Evolutionary conservation across 495 filamentous ascomycete genomes (phyloP), one percentile per base, ranked within the genome.

Genomic region (Apiosordaria backusii): DNA sequence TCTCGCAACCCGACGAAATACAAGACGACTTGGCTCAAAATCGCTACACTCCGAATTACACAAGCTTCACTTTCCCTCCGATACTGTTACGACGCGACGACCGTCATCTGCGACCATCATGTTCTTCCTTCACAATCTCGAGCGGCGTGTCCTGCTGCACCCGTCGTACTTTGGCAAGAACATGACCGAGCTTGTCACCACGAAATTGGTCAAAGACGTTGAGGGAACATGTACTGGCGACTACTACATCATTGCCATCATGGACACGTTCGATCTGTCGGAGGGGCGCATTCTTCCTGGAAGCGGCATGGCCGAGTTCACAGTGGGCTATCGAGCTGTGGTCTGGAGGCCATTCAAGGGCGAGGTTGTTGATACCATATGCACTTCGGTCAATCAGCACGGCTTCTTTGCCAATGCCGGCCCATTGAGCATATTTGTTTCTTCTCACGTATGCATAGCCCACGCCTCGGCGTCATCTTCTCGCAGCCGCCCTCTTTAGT

Each of bases 121-220:
- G 95, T 99, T 97, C 77, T 99, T 99, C 82, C 90, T 99, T 72
- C 90, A 96, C 78, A 91, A 96, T 68, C 89, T 98, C 75, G 92
- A 96, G 80, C 92, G 93, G 72, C 85, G 88, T 69, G 94, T 99
- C 68, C 90, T 91, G 61, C 85, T 99, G 70, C 96, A 99, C 76
- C 95, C 95, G 35, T 97, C 95, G 25, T 98, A 93, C 80, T 98
- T 99, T 75, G 92, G 92, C 65, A 87, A 90, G 50, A 90, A 93
- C 71, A 93, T 97, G 84, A 88, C 91, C 62, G 90, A 96, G 62
- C 88, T 96, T 72, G 88, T 99, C 7, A 92, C 89, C 52, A 87
- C 88, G 61, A 90, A 92, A 68, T 87, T 99, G 19, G 85, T 96
- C 65, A 88, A 90, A 71, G 93, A 97, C 74, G 92, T 97, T 60